Percentiles rank a stretch among this genome's conserved stretches.
Evolutionary conservation across 2,329 filamentous ascomycete genomes (phyloP).

Genomic region (Fusarium verrucosum): DNA sequence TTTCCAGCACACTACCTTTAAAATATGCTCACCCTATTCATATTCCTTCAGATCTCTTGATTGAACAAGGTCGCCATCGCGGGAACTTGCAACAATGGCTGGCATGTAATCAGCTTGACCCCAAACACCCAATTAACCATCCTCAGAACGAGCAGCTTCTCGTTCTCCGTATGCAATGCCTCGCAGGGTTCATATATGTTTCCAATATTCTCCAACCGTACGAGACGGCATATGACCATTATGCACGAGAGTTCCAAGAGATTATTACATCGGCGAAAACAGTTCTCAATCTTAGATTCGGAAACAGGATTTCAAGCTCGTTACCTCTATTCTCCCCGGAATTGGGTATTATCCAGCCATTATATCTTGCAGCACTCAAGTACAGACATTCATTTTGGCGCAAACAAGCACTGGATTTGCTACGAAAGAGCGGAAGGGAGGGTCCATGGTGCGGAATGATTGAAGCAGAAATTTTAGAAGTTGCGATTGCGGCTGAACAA

Average conservation of each 20-base stretch:
- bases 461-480: not conserved
- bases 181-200: constrained; percentile 18
- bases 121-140: not conserved
- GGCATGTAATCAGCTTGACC: not conserved
- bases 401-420: not conserved
- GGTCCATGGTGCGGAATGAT: constrained; percentile 24
- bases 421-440: constrained; percentile 16
- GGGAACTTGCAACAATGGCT: constrained; percentile 20
- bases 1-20: not conserved
- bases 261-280: constrained; percentile 13
- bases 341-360: constrained; percentile 27
- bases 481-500: constrained; percentile 14
- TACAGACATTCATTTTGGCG: constrained; percentile 23
- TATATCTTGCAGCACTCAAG: constrained; percentile 10
- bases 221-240: constrained; percentile 15
- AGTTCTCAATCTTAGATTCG: not conserved
- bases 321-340: constrained; percentile 12
- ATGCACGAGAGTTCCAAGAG: constrained; percentile 19
- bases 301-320: not conserved
- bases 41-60: constrained; percentile 1
- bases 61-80: constrained; percentile 15
- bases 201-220: constrained; percentile 15
- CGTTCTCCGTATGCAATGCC: constrained; percentile 22
- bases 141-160: constrained; percentile 7
- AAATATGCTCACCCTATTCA: constrained; percentile 3